Conservation (phyloP, 768 basidiomycete species). For the Phylloporus arenicola region DNA sequence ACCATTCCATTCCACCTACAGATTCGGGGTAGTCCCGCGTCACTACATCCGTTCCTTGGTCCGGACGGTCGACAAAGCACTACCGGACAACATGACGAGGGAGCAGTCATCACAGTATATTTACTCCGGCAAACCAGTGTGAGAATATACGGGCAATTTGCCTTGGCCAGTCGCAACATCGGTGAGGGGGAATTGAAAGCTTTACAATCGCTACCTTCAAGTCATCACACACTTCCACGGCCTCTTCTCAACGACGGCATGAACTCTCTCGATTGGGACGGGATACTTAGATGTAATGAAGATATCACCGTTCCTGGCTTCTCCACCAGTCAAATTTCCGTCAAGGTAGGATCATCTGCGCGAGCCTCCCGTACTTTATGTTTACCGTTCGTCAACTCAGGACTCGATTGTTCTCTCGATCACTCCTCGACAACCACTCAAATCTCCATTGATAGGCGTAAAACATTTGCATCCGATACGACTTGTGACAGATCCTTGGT, state of each 20-base stretch:
- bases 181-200: constrained; percentile 47
- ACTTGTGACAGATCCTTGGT: constrained; percentile 55
- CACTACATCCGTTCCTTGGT: constrained; percentile 43
- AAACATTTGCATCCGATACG: constrained; percentile 49
- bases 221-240: constrained; percentile 2
- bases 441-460: constrained; percentile 30
- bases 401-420: constrained; percentile 54
- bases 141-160: constrained; percentile 24
- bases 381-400: constrained; percentile 28
- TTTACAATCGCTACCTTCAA: constrained; percentile 34
- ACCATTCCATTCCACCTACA: constrained; percentile 64
- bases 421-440: constrained; percentile 36
- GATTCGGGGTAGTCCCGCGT: constrained; percentile 41
- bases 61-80: constrained; percentile 4
- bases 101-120: constrained; percentile 40
- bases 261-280: constrained; percentile 58
- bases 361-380: not conserved
- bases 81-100: constrained; percentile 6
- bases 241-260: constrained; percentile 23
- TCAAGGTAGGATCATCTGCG: constrained; percentile 39
- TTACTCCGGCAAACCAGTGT: constrained; percentile 47
- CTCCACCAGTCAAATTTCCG: constrained; percentile 37
- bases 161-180: constrained; percentile 23
- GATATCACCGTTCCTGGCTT: constrained; percentile 44
- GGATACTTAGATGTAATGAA: constrained; percentile 39